These are phyloP conservation scores for Parietaria judaica DNA, from an alignment of 306 rosid species.

Conservation along the genomic window DNA sequence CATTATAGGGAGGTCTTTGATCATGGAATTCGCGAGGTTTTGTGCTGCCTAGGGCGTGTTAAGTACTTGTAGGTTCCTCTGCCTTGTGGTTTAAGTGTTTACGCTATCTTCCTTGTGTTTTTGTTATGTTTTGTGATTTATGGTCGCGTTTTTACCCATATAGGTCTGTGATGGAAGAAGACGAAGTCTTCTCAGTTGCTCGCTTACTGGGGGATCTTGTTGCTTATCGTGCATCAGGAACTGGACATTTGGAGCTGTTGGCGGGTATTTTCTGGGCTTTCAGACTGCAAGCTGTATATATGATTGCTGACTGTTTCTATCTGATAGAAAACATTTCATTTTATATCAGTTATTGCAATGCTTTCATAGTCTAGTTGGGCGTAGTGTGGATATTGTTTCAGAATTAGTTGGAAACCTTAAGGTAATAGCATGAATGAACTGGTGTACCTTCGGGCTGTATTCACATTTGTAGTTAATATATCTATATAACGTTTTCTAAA, in stretches of 20 bases:
- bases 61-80: constrained; percentile 57
- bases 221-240: constrained; percentile 89
- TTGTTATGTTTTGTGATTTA: constrained; percentile 15
- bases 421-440: too few relatives aligned
- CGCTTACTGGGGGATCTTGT: constrained; percentile 78
- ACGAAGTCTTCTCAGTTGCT: constrained; percentile 82
- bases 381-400: background rate
- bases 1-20: constrained; percentile 87
- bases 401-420: too few relatives aligned
- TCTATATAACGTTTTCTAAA: background rate
- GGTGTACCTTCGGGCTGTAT: too few relatives aligned
- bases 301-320: background rate
- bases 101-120: background rate
- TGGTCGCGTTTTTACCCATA: constrained; percentile 8
- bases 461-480: too few relatives aligned
- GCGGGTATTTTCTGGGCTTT: constrained; percentile 54
- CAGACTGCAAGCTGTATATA: background rate
- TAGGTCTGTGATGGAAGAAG: constrained; percentile 62
- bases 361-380: background rate
- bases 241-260: constrained; percentile 81
- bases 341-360: background rate
- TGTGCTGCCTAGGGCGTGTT: constrained; percentile 82
- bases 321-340: background rate
- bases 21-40: constrained; percentile 74
- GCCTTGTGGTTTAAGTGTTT: constrained; percentile 10